A percentile compares a stretch with the other conserved stretches of the same genome.
Conservation (phyloP, 1,284 basidiomycete species). For the Rhizopogon parksii region DNA sequence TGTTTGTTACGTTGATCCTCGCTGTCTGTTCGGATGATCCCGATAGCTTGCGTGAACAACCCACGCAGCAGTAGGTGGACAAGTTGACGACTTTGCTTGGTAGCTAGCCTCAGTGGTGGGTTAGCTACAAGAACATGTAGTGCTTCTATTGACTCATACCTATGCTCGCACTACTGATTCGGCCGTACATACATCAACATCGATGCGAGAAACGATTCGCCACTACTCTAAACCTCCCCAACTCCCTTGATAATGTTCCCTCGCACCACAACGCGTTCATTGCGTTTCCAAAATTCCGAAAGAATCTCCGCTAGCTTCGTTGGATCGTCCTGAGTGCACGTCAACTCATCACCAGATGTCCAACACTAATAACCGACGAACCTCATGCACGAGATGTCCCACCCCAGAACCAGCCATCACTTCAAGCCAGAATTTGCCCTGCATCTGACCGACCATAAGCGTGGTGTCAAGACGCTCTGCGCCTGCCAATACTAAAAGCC, state of each 20-base stretch:
- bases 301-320: conserved; percentile 71
- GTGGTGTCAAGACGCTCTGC: conserved; percentile 89
- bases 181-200: too few relatives aligned
- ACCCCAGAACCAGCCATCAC: conserved; percentile 69
- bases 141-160: not conserved
- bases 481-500: conserved; percentile 86
- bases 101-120: not conserved
- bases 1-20: not conserved
- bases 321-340: conserved; percentile 69
- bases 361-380: conserved; percentile 26
- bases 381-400: conserved; percentile 94
- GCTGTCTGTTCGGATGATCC: not conserved
- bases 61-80: not conserved
- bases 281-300: conserved; percentile 86
- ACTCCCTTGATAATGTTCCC: conserved; percentile 65
- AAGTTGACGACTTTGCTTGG: not conserved
- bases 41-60: not conserved
- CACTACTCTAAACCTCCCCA: conserved; percentile 46
- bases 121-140: not conserved
- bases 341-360: not conserved
- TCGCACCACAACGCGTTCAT: conserved; percentile 68
- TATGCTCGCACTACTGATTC: too few relatives aligned
- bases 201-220: too few relatives aligned
- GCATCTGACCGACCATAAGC: conserved; percentile 98
- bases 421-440: conserved; percentile 93